Conservation (phyloP, 2,329 filamentous ascomycete genomes). For the Aureobasidium namibiae region DNA sequence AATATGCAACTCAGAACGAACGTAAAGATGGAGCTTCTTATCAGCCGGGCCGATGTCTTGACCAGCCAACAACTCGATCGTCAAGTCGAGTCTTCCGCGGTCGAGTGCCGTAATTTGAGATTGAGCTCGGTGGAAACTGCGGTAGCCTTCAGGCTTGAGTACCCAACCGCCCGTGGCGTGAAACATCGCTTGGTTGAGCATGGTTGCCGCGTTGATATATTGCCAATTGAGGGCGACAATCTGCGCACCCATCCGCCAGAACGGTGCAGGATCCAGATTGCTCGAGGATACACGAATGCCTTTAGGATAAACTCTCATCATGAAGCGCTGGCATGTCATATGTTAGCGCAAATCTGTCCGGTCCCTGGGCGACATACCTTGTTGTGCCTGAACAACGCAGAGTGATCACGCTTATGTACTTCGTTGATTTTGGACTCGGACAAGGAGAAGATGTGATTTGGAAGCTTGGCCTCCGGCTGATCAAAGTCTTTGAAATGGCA, state of each 20-base stretch:
- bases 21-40: conserved; percentile 59
- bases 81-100: conserved; percentile 49
- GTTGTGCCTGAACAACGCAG: conserved; percentile 71
- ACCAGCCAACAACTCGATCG: conserved; percentile 65
- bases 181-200: conserved; percentile 94
- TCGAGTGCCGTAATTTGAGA: conserved; percentile 15
- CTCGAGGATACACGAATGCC: conserved; percentile 74
- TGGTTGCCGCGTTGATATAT: conserved; percentile 82
- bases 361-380: conserved; percentile 6
- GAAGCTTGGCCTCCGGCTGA: conserved; percentile 49
- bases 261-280: conserved; percentile 75
- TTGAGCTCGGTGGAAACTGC: conserved; percentile 26
- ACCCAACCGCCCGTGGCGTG: conserved; percentile 73
- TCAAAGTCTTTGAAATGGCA: conserved; percentile 70
- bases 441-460: conserved; percentile 57
- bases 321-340: conserved; percentile 18
- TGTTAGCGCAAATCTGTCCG: neutral
- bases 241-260: conserved; percentile 84
- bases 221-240: conserved; percentile 95
- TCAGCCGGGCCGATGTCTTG: conserved; percentile 58
- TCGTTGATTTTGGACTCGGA: conserved; percentile 60
- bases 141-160: conserved; percentile 71
- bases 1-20: conserved; percentile 75
- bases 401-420: conserved; percentile 47
- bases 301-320: conserved; percentile 86